A percentile compares a stretch with the other conserved stretches of the same genome.
Conservation (phyloP, 78 protist genomes). For the slime mould (Dictyostelium discoideum) region DNA sequence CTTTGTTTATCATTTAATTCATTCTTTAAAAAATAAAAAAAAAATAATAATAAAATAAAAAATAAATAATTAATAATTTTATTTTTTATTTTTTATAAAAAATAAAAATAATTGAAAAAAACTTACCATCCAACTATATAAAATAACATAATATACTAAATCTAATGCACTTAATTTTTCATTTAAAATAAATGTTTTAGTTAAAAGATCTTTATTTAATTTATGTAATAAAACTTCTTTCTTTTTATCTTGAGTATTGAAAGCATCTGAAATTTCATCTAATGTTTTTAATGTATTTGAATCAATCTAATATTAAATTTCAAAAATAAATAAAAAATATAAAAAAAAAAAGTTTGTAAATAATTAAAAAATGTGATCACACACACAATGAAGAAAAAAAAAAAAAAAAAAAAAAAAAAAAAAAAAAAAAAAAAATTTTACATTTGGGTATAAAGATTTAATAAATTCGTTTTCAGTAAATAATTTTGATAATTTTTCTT, state of each 20-base stretch:
- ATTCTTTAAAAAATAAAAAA: not conserved
- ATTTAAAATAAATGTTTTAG: slow-evolving; percentile 13
- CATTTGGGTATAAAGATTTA: not conserved
- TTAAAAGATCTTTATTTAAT: slow-evolving; percentile 45
- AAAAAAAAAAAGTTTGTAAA: too few species aligned
- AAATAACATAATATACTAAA: slow-evolving; percentile 31
- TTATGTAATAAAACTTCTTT: slow-evolving; percentile 49
- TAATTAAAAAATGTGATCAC: not conserved
- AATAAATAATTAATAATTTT: not conserved
- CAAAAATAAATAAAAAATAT: too few species aligned
- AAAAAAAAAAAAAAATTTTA: not conserved
- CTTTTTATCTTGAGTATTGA: not conserved
- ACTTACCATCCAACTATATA: slow-evolving; percentile 61
- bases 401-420: not conserved
- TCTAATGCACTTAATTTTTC: slow-evolving; percentile 39
- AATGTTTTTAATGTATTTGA: not conserved
- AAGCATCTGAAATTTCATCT: slow-evolving; percentile 6
- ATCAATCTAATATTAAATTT: not conserved
- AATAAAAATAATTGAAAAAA: too few species aligned
- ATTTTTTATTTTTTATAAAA: not conserved
- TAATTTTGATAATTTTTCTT: not conserved
- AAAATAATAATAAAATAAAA: too few species aligned
- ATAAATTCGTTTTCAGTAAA: not conserved
- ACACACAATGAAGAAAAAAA: too few species aligned
- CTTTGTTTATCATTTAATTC: slow-evolving; percentile 72